Evolutionary conservation across 768 basidiomycete species (phyloP).

Genomic region (Suillus plorans): DNA sequence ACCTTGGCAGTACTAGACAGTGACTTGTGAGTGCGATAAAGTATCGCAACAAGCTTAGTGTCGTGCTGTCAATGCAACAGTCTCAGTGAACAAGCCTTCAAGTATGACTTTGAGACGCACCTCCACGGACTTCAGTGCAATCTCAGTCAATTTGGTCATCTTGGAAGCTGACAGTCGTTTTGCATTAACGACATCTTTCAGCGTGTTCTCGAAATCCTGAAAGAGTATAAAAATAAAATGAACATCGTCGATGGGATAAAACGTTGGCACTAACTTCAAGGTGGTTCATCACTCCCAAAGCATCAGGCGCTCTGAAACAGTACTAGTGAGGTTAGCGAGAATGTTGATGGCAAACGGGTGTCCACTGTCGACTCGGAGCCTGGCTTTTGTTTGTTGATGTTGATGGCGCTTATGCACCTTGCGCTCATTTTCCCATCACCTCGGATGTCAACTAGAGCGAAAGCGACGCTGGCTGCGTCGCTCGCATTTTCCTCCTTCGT

Average conservation of each 20-base stretch:
- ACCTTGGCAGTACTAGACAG: slow-evolving; percentile 70
- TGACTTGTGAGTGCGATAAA: slow-evolving; percentile 88
- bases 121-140: slow-evolving; percentile 75
- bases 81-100: not conserved
- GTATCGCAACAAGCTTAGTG: slow-evolving; percentile 81
- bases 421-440: slow-evolving; percentile 2
- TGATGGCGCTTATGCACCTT: slow-evolving; percentile 20
- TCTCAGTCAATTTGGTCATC: slow-evolving; percentile 74
- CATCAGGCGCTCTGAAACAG: slow-evolving; percentile 19
- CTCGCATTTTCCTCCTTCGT: slow-evolving; percentile 62
- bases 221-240: slow-evolving; percentile 11
- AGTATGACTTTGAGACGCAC: slow-evolving; percentile 41
- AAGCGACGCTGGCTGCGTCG: slow-evolving; percentile 70
- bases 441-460: slow-evolving; percentile 67
- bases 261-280: slow-evolving; percentile 35
- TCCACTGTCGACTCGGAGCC: not conserved
- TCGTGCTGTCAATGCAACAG: slow-evolving; percentile 56
- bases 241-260: slow-evolving; percentile 1
- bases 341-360: slow-evolving; percentile 3
- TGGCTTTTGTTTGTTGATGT: slow-evolving; percentile 40
- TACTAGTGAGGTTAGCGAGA: slow-evolving; percentile 7
- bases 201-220: slow-evolving; percentile 77
- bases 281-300: slow-evolving; percentile 35
- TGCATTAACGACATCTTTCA: slow-evolving; percentile 80
- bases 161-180: slow-evolving; percentile 87